Conservation (phyloP, 306 rosid genomes). For the Pterocarpus macrocarpus region DNA sequence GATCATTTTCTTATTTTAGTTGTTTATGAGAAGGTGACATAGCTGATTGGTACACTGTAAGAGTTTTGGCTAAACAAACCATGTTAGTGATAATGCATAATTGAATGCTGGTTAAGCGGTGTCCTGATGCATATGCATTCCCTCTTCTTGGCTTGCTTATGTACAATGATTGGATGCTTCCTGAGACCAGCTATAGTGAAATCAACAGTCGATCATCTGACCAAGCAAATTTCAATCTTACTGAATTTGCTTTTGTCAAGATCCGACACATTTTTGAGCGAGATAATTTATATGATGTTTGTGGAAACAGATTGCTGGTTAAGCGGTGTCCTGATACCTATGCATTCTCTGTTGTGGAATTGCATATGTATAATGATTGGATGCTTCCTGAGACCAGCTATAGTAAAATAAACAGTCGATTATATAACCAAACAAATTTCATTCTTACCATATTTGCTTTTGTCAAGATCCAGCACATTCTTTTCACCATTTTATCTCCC, state of each 20-base stretch:
- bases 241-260: constrained; percentile 34
- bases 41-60: neutral
- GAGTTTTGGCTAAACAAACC: neutral
- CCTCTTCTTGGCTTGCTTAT: neutral
- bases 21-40: neutral
- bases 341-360: constrained; percentile 8
- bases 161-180: constrained; percentile 45
- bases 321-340: constrained; percentile 21
- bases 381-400: constrained; percentile 41
- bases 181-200: constrained; percentile 35
- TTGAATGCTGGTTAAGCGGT: constrained; percentile 35
- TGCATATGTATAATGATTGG: constrained; percentile 41
- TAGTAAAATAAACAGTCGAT: constrained; percentile 9
- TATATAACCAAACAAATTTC: constrained; percentile 17
- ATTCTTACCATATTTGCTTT: neutral
- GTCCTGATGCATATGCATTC: constrained; percentile 33
- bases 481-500: too few species aligned
- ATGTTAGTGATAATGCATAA: too few species aligned
- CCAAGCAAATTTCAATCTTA: constrained; percentile 3
- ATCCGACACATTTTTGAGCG: neutral
- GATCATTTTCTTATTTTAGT: neutral
- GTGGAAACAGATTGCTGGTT: constrained; percentile 21
- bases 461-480: too few species aligned
- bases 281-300: neutral
- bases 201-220: constrained; percentile 13